Evolutionary conservation across 805 yeast species (phyloP).

Genomic region (Saccharomyces cerevisiae): DNA sequence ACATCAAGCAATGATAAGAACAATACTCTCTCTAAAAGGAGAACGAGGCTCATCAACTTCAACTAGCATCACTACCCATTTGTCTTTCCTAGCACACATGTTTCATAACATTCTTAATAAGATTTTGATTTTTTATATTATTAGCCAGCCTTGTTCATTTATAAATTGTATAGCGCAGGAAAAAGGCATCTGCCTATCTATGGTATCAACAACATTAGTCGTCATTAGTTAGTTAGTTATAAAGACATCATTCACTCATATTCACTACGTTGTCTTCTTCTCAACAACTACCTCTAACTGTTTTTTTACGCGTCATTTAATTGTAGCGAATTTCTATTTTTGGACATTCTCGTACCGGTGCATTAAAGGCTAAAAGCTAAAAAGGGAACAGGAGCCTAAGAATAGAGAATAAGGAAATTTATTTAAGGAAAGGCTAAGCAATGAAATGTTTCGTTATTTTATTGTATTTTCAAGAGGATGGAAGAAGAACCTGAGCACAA

Average conservation of each 20-base stretch:
- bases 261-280: background rate
- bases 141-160: background rate
- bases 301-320: background rate
- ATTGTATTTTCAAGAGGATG: background rate
- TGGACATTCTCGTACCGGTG: background rate
- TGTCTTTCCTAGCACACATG: background rate
- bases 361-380: background rate
- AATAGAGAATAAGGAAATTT: background rate
- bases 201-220: too few species aligned
- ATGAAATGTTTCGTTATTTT: background rate
- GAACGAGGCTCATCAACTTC: slow-evolving; percentile 27
- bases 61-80: background rate
- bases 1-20: slow-evolving; percentile 1
- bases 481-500: background rate
- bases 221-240: background rate
- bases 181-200: background rate
- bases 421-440: background rate
- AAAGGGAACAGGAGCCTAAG: background rate
- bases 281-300: background rate
- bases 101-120: background rate
- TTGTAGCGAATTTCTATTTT: slow-evolving; percentile 7
- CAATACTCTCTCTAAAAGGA: slow-evolving; percentile 24
- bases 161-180: background rate
- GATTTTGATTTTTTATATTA: background rate
- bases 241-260: background rate